These are phyloP conservation scores for Cenchrus americanus DNA, from an alignment of 176 grass and related monocot species.

Conservation along the genomic window DNA sequence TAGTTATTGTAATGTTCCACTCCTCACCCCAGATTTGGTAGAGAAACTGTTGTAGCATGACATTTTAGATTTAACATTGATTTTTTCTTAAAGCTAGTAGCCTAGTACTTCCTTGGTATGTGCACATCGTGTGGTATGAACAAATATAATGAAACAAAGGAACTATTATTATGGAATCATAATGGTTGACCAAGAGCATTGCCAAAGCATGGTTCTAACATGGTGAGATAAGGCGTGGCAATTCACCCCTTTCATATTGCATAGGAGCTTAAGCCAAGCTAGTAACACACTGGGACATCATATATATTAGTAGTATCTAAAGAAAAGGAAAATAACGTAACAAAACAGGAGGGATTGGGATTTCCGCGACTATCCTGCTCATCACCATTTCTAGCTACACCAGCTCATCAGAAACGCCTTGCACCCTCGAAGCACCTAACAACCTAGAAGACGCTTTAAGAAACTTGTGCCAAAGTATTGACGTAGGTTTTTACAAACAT, in stretches of 20 bases:
- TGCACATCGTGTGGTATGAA: background rate
- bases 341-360: background rate
- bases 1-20: background rate
- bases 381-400: background rate
- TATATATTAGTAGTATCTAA: background rate
- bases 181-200: conserved; percentile 9
- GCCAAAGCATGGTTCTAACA: background rate
- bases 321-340: background rate
- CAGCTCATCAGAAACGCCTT: background rate
- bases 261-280: background rate
- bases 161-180: background rate
- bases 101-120: background rate
- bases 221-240: background rate
- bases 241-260: background rate
- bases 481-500: conserved; percentile 25
- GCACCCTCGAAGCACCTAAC: background rate
- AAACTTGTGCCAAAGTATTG: background rate
- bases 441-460: background rate
- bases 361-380: background rate
- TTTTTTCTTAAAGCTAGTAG: background rate
- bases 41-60: background rate
- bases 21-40: background rate
- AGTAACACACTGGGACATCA: too few species aligned
- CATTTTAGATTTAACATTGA: background rate
- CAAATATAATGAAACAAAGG: background rate